These are phyloP conservation scores for Zygoascus meyerae DNA, from an alignment of 1,139 yeast genomes.

Conservation along the genomic window DNA sequence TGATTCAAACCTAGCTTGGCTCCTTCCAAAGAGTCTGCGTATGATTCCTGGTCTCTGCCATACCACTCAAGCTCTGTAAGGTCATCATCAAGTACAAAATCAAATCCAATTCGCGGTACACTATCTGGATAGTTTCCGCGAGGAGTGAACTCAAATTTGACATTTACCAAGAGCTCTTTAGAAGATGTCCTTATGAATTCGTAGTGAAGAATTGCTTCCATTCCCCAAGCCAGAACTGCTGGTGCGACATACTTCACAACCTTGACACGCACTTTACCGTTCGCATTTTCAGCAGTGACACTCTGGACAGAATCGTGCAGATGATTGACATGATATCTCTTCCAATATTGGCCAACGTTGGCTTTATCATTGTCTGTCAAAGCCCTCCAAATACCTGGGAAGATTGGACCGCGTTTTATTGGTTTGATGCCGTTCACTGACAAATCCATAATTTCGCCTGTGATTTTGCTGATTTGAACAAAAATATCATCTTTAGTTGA, in stretches of 20 bases:
- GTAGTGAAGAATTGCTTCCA: conserved; percentile 15
- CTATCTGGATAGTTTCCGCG: conserved; percentile 20
- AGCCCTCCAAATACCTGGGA: conserved; percentile 32
- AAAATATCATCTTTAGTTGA: conserved; percentile 1
- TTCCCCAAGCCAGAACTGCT: conserved; percentile 25
- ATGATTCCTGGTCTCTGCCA: conserved; percentile 36
- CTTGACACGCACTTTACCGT: conserved; percentile 14
- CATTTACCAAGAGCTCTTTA: conserved; percentile 10
- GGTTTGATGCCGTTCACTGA: conserved; percentile 17
- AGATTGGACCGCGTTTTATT: conserved; percentile 16
- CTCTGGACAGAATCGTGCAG: conserved; percentile 15
- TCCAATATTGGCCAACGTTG: conserved; percentile 17
- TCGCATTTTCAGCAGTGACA: conserved; percentile 11
- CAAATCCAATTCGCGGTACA: conserved; percentile 30
- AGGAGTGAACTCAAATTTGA: conserved; percentile 15
- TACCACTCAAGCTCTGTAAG: conserved; percentile 29
- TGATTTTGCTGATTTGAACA: conserved; percentile 12
- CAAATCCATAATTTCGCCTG: conserved; percentile 17
- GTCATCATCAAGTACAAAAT: conserved; percentile 21
- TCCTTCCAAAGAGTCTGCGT: conserved; percentile 33
- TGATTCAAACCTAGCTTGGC: conserved; percentile 28
- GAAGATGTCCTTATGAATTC: conserved; percentile 8
- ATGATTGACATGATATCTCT: conserved; percentile 18
- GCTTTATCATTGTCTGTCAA: conserved; percentile 29
- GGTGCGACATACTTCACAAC: conserved; percentile 22